These are phyloP conservation scores for Ceratobasidium sp. DNA, from an alignment of 1,284 basidiomycete species.

Conservation along the genomic window DNA sequence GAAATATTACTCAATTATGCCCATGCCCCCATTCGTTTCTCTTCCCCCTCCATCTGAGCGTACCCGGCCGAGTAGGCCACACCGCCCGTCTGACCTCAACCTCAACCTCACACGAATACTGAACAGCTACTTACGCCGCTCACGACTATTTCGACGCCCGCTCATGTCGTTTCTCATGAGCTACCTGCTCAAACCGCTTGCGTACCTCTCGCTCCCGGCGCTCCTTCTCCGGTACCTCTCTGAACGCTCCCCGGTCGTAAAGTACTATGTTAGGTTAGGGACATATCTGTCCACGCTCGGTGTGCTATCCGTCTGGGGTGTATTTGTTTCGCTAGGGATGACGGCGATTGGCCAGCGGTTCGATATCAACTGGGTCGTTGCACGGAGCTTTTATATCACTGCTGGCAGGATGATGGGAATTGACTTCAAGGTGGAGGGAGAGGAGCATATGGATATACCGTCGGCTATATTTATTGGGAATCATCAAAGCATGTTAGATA, in stretches of 20 bases:
- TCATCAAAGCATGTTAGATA: slow-evolving; percentile 94
- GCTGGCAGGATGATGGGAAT: slow-evolving; percentile 79
- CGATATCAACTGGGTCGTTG: slow-evolving; percentile 90
- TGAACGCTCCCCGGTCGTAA: slow-evolving; percentile 66
- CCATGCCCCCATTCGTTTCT: slow-evolving; percentile 29
- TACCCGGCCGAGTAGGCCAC: slow-evolving; percentile 14
- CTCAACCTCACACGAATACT: slow-evolving; percentile 17
- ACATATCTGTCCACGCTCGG: slow-evolving; percentile 83
- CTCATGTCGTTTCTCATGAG: slow-evolving; percentile 70
- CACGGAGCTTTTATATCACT: slow-evolving; percentile 84
- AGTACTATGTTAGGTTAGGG: slow-evolving; percentile 80
- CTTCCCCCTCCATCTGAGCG: slow-evolving; percentile 31
- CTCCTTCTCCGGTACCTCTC: slow-evolving; percentile 72
- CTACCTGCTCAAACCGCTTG: slow-evolving; percentile 73
- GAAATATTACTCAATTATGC: slow-evolving; percentile 23
- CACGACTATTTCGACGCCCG: background rate
- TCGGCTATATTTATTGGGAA: slow-evolving; percentile 88
- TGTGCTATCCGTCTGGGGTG: slow-evolving; percentile 81
- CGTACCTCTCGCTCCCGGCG: slow-evolving; percentile 77
- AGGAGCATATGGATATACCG: slow-evolving; percentile 77
- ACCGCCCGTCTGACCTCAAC: slow-evolving; percentile 6
- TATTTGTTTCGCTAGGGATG: slow-evolving; percentile 79
- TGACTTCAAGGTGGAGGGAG: slow-evolving; percentile 84
- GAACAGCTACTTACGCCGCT: background rate
- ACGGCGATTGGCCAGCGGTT: slow-evolving; percentile 78